These are phyloP conservation scores for Colletotrichum higginsianum DNA, from an alignment of 2,329 filamentous ascomycete species.

Conservation along the genomic window DNA sequence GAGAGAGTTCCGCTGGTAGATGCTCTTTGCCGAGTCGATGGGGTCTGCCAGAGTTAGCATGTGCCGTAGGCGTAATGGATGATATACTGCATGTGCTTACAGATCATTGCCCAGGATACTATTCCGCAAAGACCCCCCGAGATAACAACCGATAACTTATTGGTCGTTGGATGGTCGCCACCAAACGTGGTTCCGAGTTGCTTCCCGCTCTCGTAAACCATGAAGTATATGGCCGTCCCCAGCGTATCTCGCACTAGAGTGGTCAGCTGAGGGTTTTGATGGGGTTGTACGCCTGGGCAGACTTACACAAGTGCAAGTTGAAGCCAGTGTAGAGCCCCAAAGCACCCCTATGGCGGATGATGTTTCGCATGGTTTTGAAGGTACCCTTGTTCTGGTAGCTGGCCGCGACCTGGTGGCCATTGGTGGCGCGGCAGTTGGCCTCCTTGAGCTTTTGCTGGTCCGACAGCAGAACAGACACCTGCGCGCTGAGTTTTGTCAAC, in stretches of 20 bases:
- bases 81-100: constrained; percentile 61
- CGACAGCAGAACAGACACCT: constrained; percentile 85
- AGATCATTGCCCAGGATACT: constrained; percentile 84
- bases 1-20: constrained; percentile 87
- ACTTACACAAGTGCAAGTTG: constrained; percentile 81
- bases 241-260: constrained; percentile 83
- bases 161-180: constrained; percentile 80
- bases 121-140: constrained; percentile 87
- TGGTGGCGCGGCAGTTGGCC: constrained; percentile 54
- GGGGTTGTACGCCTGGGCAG: constrained; percentile 37
- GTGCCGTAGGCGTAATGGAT: not conserved
- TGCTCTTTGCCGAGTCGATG: constrained; percentile 87
- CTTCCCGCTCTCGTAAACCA: constrained; percentile 90
- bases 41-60: constrained; percentile 63
- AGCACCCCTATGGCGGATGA: constrained; percentile 81
- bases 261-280: constrained; percentile 20
- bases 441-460: constrained; percentile 61
- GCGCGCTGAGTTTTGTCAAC: constrained; percentile 89
- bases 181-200: constrained; percentile 83
- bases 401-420: constrained; percentile 72
- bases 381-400: constrained; percentile 87
- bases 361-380: constrained; percentile 81
- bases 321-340: constrained; percentile 86
- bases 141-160: constrained; percentile 82
- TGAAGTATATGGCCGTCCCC: constrained; percentile 89